Evolutionary conservation across 2,329 filamentous ascomycete species (phyloP).

Genomic region (Dothiorella sarmentorum): DNA sequence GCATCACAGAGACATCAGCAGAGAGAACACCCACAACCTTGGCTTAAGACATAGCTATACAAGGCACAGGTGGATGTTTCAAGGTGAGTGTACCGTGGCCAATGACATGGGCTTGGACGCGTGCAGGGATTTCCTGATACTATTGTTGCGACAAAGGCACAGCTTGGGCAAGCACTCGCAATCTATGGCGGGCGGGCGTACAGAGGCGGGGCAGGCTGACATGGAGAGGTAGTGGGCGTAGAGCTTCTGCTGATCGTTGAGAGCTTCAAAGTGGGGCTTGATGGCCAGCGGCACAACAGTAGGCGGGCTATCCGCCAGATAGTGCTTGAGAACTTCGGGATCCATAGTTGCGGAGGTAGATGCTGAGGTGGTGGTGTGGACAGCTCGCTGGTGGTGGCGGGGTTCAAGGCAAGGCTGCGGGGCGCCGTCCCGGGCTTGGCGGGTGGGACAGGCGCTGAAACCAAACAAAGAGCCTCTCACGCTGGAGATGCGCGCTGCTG

Average conservation of each 20-base stretch:
- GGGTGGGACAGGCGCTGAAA: background rate
- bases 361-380: slow-evolving; percentile 7
- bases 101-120: background rate
- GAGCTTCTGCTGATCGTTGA: slow-evolving; percentile 73
- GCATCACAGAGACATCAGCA: background rate
- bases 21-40: background rate
- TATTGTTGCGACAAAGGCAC: background rate
- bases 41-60: background rate
- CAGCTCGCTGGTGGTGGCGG: slow-evolving; percentile 4
- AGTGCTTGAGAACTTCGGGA: slow-evolving; percentile 57
- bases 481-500: background rate
- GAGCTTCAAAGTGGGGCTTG: slow-evolving; percentile 83
- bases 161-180: background rate
- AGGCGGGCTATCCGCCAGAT: slow-evolving; percentile 87
- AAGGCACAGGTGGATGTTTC: background rate
- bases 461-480: slow-evolving; percentile 1
- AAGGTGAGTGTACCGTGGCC: background rate
- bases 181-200: background rate
- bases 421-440: slow-evolving; percentile 4
- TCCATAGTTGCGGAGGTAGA: slow-evolving; percentile 38
- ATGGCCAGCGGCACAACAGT: slow-evolving; percentile 84
- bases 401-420: slow-evolving; percentile 13
- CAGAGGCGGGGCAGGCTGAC: slow-evolving; percentile 25
- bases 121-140: background rate
- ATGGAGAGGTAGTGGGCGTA: slow-evolving; percentile 70